phyloP scores from a whole-genome alignment of 2,329 filamentous ascomycete species.

The Truncatella angustata region DNA sequence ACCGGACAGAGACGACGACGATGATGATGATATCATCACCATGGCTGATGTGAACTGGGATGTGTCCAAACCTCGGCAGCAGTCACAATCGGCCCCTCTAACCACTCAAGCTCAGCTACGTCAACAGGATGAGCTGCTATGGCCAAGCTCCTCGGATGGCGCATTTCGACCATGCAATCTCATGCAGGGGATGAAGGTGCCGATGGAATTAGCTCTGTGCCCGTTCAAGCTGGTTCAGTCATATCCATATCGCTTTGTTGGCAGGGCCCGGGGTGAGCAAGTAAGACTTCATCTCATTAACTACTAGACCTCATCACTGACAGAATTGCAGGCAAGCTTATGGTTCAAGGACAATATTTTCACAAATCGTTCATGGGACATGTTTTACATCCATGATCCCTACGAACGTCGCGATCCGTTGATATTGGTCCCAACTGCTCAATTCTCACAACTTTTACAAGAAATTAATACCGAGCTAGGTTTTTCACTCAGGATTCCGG shows the following conservation, averaged over 20 bases:
- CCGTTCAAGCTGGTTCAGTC: slow-evolving; percentile 2
- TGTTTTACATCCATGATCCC: slow-evolving; percentile 58
- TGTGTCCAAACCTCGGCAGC: background rate
- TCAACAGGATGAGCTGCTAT: background rate
- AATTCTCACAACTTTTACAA: slow-evolving; percentile 64
- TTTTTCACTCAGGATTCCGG: slow-evolving; percentile 57
- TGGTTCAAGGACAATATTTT: slow-evolving; percentile 60
- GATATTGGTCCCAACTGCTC: slow-evolving; percentile 64
- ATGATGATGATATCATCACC: background rate
- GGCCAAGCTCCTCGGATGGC: background rate
- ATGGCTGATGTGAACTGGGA: background rate
- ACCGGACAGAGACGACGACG: background rate
- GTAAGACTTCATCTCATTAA: too few species aligned
- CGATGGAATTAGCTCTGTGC: background rate
- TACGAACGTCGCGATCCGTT: slow-evolving; percentile 43
- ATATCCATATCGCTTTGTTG: background rate
- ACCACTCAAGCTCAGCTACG: background rate
- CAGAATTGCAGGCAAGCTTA: slow-evolving; percentile 31
- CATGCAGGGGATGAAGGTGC: background rate
- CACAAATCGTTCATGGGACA: slow-evolving; percentile 65
- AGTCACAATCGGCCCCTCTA: background rate
- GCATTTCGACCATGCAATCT: background rate
- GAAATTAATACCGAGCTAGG: slow-evolving; percentile 61
- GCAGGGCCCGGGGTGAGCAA: background rate
- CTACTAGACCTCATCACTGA: too few species aligned